Percentiles rank a stretch among this genome's conserved stretches.
Conservation (phyloP, 2,329 filamentous ascomycete genomes). For the Tothia fuscella region DNA sequence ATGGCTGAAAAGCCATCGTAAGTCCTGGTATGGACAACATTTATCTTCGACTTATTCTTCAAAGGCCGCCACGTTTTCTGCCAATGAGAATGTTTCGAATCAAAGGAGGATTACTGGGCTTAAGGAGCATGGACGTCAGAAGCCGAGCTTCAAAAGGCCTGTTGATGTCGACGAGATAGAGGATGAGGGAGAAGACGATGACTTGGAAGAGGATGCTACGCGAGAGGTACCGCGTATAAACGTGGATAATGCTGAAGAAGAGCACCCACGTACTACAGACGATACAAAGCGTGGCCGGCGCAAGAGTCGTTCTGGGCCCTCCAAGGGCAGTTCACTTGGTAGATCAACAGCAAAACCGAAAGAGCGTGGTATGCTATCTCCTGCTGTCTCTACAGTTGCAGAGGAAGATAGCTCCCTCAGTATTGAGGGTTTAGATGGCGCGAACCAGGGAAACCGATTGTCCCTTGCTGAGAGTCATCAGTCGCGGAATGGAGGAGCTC, state of each 20-base stretch:
- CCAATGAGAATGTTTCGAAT: slow-evolving; percentile 31
- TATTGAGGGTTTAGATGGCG: too few species aligned
- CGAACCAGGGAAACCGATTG: too few species aligned
- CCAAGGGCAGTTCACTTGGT: not conserved
- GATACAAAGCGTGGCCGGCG: too few species aligned
- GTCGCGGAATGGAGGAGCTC: not conserved
- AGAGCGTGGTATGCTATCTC: slow-evolving; percentile 6
- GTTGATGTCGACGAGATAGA: slow-evolving; percentile 19
- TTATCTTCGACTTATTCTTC: slow-evolving; percentile 32
- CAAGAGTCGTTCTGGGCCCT: too few species aligned
- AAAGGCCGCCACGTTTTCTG: slow-evolving; percentile 39
- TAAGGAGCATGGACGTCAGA: slow-evolving; percentile 17
- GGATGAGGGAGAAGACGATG: slow-evolving; percentile 13
- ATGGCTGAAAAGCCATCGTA: slow-evolving; percentile 51
- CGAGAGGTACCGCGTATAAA: not conserved
- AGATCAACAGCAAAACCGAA: not conserved
- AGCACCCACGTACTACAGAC: too few species aligned
- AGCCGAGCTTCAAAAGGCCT: slow-evolving; percentile 30
- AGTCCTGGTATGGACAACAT: slow-evolving; percentile 49
- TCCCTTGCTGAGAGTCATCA: too few species aligned
- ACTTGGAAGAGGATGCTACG: not conserved
- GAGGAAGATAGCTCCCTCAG: too few species aligned
- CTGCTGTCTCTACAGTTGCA: not conserved
- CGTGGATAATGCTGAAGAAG: too few species aligned
- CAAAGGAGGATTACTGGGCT: slow-evolving; percentile 31